phyloP scores from a whole-genome alignment of 2,329 filamentous ascomycete genomes.

The Aspergillus caelatus region DNA sequence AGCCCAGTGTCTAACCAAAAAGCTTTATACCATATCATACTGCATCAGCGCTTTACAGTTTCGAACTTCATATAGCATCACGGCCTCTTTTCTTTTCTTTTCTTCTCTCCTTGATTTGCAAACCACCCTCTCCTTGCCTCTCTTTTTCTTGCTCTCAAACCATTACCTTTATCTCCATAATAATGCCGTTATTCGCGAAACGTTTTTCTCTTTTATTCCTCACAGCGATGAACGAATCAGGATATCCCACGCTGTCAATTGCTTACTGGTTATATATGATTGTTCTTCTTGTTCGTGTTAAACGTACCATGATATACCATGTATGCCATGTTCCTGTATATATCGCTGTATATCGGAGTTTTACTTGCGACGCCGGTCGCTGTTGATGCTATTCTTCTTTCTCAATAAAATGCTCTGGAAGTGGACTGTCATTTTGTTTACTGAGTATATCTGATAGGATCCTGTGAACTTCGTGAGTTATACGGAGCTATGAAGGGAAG shows the following conservation, averaged over 20 bases:
- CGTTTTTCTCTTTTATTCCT: background rate
- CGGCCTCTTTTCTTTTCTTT: background rate
- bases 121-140: background rate
- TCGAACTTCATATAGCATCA: constrained; percentile 4
- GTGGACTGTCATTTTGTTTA: background rate
- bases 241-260: constrained; percentile 5
- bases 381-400: background rate
- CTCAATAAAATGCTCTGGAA: background rate
- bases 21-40: constrained; percentile 12
- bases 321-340: background rate
- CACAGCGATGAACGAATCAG: constrained; percentile 3
- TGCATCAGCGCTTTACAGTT: constrained; percentile 16
- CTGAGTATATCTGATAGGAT: background rate
- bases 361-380: background rate
- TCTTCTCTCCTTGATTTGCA: background rate
- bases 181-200: constrained; percentile 2
- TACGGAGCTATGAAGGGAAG: background rate
- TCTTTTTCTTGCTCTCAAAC: constrained; percentile 3
- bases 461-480: background rate
- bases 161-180: constrained; percentile 9
- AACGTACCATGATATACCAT: background rate
- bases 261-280: background rate
- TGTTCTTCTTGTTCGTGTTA: background rate
- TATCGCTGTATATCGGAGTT: background rate
- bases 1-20: constrained; percentile 11